These are phyloP conservation scores for Cordyceps cateniannulata DNA, from an alignment of 2,329 filamentous ascomycete species.

Conservation along the genomic window DNA sequence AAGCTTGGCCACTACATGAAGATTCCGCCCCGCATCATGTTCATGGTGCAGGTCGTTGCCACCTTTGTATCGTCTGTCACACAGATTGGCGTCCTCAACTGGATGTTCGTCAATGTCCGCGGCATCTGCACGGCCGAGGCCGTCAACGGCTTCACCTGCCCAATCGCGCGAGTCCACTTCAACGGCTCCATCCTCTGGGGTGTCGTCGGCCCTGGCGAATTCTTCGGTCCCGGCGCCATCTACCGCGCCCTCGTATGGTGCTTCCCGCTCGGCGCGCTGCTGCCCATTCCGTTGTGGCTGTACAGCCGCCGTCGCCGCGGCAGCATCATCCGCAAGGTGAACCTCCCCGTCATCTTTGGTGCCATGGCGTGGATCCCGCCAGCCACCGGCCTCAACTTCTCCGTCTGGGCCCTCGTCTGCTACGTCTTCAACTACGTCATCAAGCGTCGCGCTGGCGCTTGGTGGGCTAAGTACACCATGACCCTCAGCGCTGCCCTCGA, in stretches of 20 bases:
- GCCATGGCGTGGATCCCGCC: slow-evolving; percentile 82
- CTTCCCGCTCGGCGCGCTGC: slow-evolving; percentile 68
- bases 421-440: slow-evolving; percentile 78
- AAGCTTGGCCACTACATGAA: slow-evolving; percentile 89
- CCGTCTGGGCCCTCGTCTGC: slow-evolving; percentile 78
- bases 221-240: slow-evolving; percentile 70
- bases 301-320: slow-evolving; percentile 54
- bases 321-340: slow-evolving; percentile 67
- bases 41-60: slow-evolving; percentile 70
- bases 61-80: slow-evolving; percentile 72
- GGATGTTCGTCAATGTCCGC: slow-evolving; percentile 76
- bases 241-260: slow-evolving; percentile 76
- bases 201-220: slow-evolving; percentile 73
- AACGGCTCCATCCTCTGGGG: slow-evolving; percentile 88
- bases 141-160: slow-evolving; percentile 84
- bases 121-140: slow-evolving; percentile 72
- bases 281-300: slow-evolving; percentile 69
- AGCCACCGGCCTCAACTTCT: slow-evolving; percentile 80
- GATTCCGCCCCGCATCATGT: slow-evolving; percentile 71
- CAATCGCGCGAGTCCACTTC: slow-evolving; percentile 82
- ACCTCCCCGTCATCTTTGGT: slow-evolving; percentile 76
- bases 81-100: slow-evolving; percentile 80
- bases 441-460: slow-evolving; percentile 60
- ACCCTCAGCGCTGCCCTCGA: slow-evolving; percentile 78
- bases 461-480: slow-evolving; percentile 93